Conservation (phyloP, 768 basidiomycete species). For the Lactifluus volemus region DNA sequence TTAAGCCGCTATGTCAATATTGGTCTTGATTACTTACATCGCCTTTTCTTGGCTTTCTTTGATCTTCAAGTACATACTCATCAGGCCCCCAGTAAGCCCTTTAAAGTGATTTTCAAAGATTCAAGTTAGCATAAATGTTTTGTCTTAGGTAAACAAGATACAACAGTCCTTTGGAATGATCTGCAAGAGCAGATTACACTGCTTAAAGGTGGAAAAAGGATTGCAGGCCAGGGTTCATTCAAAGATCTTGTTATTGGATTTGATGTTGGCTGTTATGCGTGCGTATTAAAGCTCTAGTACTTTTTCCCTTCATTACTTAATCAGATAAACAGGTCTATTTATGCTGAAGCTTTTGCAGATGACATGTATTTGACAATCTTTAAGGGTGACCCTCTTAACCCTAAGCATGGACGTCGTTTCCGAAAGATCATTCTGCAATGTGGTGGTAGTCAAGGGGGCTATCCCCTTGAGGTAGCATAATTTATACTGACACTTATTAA, state of each 20-base stretch:
- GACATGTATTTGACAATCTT: slow-evolving; percentile 72
- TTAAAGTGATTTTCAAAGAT: background rate
- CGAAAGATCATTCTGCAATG: slow-evolving; percentile 64
- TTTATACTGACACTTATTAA: no score
- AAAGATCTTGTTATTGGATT: slow-evolving; percentile 73
- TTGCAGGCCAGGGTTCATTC: slow-evolving; percentile 68
- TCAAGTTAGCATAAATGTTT: background rate
- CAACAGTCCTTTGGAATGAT: slow-evolving; percentile 72
- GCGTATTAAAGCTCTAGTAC: slow-evolving; percentile 17
- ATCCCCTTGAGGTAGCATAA: slow-evolving; percentile 52
- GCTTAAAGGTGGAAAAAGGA: slow-evolving; percentile 49
- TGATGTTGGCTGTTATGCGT: slow-evolving; percentile 65
- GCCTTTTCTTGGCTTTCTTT: slow-evolving; percentile 77
- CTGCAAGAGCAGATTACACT: slow-evolving; percentile 62
- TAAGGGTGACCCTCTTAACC: slow-evolving; percentile 66
- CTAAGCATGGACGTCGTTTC: slow-evolving; percentile 56
- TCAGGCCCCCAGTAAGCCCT: slow-evolving; percentile 34
- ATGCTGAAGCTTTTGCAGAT: slow-evolving; percentile 54
- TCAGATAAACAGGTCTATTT: slow-evolving; percentile 39
- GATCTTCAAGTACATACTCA: slow-evolving; percentile 70
- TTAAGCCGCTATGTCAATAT: slow-evolving; percentile 58
- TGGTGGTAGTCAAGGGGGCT: slow-evolving; percentile 71
- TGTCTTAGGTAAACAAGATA: slow-evolving; percentile 48
- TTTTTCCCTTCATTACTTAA: background rate
- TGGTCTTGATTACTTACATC: slow-evolving; percentile 73